Base-by-base conservation (phyloP, 2,329 filamentous ascomycete genomes). In the Pseudocercospora eumusae region DNA sequence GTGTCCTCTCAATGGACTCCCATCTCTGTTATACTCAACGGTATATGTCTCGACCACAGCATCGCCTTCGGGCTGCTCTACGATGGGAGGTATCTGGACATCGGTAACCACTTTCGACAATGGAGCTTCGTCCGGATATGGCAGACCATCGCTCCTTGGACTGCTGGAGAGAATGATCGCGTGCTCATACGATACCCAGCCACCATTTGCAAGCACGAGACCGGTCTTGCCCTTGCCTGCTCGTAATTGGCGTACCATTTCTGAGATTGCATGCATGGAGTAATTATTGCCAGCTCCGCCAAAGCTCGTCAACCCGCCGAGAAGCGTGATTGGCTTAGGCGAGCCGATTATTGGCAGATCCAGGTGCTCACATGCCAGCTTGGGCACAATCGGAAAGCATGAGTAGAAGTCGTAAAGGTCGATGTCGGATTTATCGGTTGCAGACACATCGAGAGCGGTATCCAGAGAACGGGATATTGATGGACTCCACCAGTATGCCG, bases 201-300 rank as follows among this genome's bases (percentile, higher is more conserved):
- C 87, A 0, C 87, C 87, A 68, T 89, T 89, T 1, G 86, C 87
- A 13, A 89, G 79, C 3, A 89, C 76, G 0, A 90, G 72, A 1
- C 85, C 87, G 13, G 78, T 82, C 2, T 73, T 76, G 1, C 77
- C 77, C 23, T 76, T 78, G 0, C 78, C 77, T 36, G 53, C 28
- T 9, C 86, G 78, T 3, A 89, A 71, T 59, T 81, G 76, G 4
- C 85, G 81, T 0, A 79, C 76, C 79, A 87, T 84, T 69, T 83
- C 83, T 9, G 81, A 83, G 27, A 86, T 79, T 11, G 77, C 83
- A 75, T 90, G 87, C 82, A 89, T 85, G 0, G 85, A 87, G 63
- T 90, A 90, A 59, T 89, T 89, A 65, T 90, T 90, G 0, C 87
- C 87, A 5, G 88, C 87, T 0, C 87, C 88, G 0, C 88, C 87